Evolutionary conservation across 495 filamentous ascomycete species (phyloP), one percentile per base, ranked within the genome.

Genomic region (Penicillium lividum): DNA sequence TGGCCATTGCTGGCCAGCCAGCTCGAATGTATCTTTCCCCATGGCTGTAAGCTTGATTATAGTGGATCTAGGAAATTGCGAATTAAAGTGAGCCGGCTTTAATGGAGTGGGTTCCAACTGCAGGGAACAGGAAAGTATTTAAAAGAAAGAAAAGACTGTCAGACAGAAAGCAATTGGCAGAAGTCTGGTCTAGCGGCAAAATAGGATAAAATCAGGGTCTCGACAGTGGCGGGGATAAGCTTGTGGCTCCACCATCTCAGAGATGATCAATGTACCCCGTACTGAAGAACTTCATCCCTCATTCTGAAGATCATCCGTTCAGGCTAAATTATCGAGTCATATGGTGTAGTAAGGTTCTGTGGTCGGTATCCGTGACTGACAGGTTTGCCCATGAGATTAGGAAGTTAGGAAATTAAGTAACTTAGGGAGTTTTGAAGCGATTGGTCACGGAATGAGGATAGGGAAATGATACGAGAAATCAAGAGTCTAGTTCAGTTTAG

Each of bases 11-110:
- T 66, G 71, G 51, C 74, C 74, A 34, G 61, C 74, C 48, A 77
- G 67, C 60, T 70, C 65, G 52, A 77, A 77, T 27, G 74, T 77
- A n/a, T 73, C 64, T 50, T 74, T 70, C 6, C 72, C 70, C 73
- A 77, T 77, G n/a, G 13, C 13, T 40, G 33, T 16, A 13, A n/a
- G 4, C 4, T 6, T 16, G 38, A 16, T 5, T n/a, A 40, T n/a
- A 11, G 13, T 6, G 13, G 38, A 1, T 5, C 6, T 13, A 40
- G 38, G 38, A 16, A 40, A 40, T 16, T 40, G 4, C 13, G 10
- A 13, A 16, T 22, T 22, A 22, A 22, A 22, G 22, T 36, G 13
- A 36, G 1, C 13, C 4, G 33, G 8, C 8, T 36, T 9, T 36
- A 11, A 13, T 36, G 33, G 2, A 22, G 22, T 22, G 22, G 2